A percentile compares a stretch with the other conserved stretches of the same genome.
Conservation (phyloP, 169 alveolate species). For the Prorocentrum cordatum region DNA sequence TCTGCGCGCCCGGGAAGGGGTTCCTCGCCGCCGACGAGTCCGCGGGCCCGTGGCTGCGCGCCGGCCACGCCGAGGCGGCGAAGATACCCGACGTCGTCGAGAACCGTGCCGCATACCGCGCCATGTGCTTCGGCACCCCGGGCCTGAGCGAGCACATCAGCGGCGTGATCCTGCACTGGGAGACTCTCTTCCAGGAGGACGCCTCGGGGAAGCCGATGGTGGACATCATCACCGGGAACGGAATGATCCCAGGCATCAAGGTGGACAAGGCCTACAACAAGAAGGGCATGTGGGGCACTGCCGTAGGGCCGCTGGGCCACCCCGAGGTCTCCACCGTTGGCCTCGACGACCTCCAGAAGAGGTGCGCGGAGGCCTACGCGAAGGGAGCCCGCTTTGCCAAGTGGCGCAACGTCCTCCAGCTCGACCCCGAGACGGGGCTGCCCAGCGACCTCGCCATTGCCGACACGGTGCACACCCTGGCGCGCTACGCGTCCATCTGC, state of each 20-base stretch:
- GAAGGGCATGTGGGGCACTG: slow-evolving; percentile 29
- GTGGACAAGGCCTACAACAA: slow-evolving; percentile 63
- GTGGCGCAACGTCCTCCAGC: slow-evolving; percentile 97
- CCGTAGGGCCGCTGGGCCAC: background rate
- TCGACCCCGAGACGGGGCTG: slow-evolving; percentile 82
- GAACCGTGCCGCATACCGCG: slow-evolving; percentile 19
- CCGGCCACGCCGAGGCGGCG: slow-evolving; percentile 38
- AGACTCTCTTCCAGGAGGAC: slow-evolving; percentile 92
- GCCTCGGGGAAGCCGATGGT: slow-evolving; percentile 84
- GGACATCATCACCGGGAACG: slow-evolving; percentile 83
- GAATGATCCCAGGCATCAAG: slow-evolving; percentile 94
- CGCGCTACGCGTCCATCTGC: slow-evolving; percentile 97
- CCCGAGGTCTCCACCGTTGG: slow-evolving; percentile 6
- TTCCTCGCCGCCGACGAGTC: slow-evolving; percentile 99
- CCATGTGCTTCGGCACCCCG: slow-evolving; percentile 8
- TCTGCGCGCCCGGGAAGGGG: slow-evolving; percentile 89
- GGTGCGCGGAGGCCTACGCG: slow-evolving; percentile 82
- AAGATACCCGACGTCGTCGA: slow-evolving; percentile 16
- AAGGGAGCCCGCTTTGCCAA: slow-evolving; percentile 99
- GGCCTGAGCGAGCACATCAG: slow-evolving; percentile 90
- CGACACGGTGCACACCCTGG: slow-evolving; percentile 95
- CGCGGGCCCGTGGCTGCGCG: slow-evolving; percentile 75
- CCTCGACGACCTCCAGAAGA: background rate
- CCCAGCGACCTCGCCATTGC: slow-evolving; percentile 89
- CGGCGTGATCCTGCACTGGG: slow-evolving; percentile 97